Percentiles rank a stretch among this genome's conserved stretches.
Conservation (phyloP, 192 early-diverging fungal species). For the Gryganskiella cystojenkinii region DNA sequence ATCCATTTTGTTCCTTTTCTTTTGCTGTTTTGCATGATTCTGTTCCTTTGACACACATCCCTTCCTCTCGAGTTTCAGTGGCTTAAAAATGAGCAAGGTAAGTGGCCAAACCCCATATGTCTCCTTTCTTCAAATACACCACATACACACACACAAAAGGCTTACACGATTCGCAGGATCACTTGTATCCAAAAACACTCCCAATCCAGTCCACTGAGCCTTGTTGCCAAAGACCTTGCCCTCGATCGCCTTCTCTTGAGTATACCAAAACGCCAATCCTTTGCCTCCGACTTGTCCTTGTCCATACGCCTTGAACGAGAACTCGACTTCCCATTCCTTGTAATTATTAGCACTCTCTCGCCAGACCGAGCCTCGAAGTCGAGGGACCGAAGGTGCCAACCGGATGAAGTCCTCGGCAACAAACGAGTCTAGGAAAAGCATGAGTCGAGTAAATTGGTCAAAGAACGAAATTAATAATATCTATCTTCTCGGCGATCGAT, state of each 20-base stretch:
- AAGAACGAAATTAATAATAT: neutral
- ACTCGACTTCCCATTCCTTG: conserved; percentile 81
- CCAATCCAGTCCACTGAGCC: conserved; percentile 76
- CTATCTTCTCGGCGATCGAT: neutral
- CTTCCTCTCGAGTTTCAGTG: too few relatives aligned
- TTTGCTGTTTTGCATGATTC: too few relatives aligned
- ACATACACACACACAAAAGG: too few relatives aligned
- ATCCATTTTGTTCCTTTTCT: too few relatives aligned
- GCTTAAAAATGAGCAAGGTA: too few relatives aligned
- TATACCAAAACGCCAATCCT: conserved; percentile 89
- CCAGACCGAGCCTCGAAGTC: conserved; percentile 8
- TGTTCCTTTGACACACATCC: too few relatives aligned
- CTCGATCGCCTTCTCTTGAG: conserved; percentile 57
- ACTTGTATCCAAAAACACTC: conserved; percentile 74
- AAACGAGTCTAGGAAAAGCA: conserved; percentile 42
- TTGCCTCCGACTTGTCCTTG: conserved; percentile 72
- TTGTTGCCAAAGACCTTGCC: conserved; percentile 75
- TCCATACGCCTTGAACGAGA: conserved; percentile 73
- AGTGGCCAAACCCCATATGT: neutral
- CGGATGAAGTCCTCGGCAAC: conserved; percentile 64
- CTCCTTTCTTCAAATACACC: neutral
- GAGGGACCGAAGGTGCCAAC: conserved; percentile 71
- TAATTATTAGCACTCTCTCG: conserved; percentile 62
- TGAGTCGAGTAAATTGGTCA: neutral
- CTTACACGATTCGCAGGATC: conserved; percentile 53